Percentiles rank a stretch among this genome's conserved stretches.
Evolutionary conservation across 345 rosid species (phyloP).

Genomic region (Triadica sebifera): DNA sequence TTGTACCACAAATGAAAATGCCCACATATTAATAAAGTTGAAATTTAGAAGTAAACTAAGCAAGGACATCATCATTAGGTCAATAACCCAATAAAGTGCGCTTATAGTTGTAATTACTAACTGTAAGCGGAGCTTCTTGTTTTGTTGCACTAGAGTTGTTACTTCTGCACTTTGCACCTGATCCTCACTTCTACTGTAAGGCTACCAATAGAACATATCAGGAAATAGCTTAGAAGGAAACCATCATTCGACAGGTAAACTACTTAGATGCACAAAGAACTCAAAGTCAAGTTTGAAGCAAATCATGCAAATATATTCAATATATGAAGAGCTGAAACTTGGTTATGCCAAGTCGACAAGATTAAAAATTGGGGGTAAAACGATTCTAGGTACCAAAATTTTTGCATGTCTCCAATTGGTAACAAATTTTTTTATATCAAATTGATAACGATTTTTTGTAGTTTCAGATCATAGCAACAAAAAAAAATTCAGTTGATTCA

Average conservation of each 20-base stretch:
- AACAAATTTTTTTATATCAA: too few relatives aligned
- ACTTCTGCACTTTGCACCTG: background rate
- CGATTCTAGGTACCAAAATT: too few relatives aligned
- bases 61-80: background rate
- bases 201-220: conserved; percentile 13
- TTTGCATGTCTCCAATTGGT: too few relatives aligned
- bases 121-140: conserved; percentile 14
- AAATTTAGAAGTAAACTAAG: background rate
- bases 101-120: background rate
- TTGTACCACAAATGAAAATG: conserved; percentile 15
- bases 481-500: too few relatives aligned
- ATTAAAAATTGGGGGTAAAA: too few relatives aligned
- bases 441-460: too few relatives aligned
- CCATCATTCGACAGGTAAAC: background rate
- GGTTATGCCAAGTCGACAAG: background rate
- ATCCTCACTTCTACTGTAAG: background rate
- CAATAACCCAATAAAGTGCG: background rate
- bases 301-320: background rate
- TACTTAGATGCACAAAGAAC: background rate
- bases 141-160: background rate
- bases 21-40: background rate
- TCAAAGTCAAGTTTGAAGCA: background rate
- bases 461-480: too few relatives aligned
- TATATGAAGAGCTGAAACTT: background rate
- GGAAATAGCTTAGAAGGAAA: background rate